A percentile compares a stretch with the other conserved stretches of the same genome.
Conservation (phyloP, 164 flowering plant species). For the Aristolochia contorta region DNA sequence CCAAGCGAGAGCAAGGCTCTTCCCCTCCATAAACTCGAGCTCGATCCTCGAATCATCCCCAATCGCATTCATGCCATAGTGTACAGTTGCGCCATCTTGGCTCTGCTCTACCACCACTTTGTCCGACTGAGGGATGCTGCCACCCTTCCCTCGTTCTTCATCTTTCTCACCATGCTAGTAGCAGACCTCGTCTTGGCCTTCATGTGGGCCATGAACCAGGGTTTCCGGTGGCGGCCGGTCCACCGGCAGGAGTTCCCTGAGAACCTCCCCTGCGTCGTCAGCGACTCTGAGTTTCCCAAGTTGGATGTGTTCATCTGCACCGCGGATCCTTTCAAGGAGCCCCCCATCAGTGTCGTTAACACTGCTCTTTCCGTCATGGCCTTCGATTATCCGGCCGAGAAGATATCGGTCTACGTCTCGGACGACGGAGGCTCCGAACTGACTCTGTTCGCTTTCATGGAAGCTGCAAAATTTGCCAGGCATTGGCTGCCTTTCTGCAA, state of each 20-base stretch:
- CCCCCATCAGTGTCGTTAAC: constrained; percentile 17
- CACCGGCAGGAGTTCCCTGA: constrained; percentile 14
- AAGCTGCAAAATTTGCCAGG: constrained; percentile 20
- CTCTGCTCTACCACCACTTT: constrained; percentile 27
- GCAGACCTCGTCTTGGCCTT: constrained; percentile 15
- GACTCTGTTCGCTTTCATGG: constrained; percentile 27
- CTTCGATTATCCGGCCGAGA: constrained; percentile 19
- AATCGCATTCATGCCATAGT: constrained; percentile 39
- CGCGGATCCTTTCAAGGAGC: constrained; percentile 29
- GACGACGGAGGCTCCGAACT: constrained; percentile 27
- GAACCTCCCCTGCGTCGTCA: constrained; percentile 8
- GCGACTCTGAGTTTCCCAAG: constrained; percentile 9
- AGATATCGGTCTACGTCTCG: constrained; percentile 21
- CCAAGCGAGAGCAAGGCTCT: not conserved
- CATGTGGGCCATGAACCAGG: constrained; percentile 17
- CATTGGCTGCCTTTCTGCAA: constrained; percentile 24
- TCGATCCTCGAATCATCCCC: constrained; percentile 15
- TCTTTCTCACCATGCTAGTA: constrained; percentile 5
- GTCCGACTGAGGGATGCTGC: constrained; percentile 4
- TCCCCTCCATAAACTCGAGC: constrained; percentile 28
- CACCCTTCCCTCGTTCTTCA: constrained; percentile 4
- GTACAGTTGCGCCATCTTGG: constrained; percentile 27
- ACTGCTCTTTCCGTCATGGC: constrained; percentile 24
- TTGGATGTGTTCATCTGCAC: constrained; percentile 31
- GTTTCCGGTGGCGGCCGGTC: constrained; percentile 16